Conservation (phyloP, 768 basidiomycete species). For the Vararia minispora region DNA sequence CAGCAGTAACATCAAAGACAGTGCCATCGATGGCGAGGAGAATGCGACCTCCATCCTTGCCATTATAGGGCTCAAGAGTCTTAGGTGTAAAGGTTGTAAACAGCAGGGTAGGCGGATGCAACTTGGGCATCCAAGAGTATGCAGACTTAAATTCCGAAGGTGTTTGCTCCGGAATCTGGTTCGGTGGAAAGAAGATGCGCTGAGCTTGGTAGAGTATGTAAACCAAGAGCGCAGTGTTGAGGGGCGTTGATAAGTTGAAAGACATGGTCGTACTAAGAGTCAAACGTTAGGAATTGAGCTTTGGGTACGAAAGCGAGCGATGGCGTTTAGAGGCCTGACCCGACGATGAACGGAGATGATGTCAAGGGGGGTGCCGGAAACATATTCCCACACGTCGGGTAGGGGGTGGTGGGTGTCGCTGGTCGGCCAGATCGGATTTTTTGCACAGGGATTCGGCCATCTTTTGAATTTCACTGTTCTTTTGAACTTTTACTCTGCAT, state of each 20-base stretch:
- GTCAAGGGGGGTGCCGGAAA: too few relatives aligned
- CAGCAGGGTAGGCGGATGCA: slow-evolving; percentile 68
- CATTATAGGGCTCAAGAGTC: slow-evolving; percentile 57
- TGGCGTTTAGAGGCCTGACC: too few relatives aligned
- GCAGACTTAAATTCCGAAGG: slow-evolving; percentile 68
- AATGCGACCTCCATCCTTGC: slow-evolving; percentile 58
- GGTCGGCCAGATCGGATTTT: too few relatives aligned
- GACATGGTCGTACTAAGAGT: slow-evolving; percentile 22
- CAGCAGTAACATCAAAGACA: slow-evolving; percentile 90
- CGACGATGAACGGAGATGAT: too few relatives aligned
- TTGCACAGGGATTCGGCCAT: too few relatives aligned
- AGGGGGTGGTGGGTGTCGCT: too few relatives aligned
- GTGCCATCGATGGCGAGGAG: slow-evolving; percentile 76
- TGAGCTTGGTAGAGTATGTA: slow-evolving; percentile 74
- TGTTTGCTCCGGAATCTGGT: slow-evolving; percentile 33
- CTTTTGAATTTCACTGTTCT: too few relatives aligned
- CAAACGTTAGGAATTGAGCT: too few relatives aligned
- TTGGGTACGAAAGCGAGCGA: too few relatives aligned
- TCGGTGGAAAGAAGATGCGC: slow-evolving; percentile 63
- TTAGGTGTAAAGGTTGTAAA: slow-evolving; percentile 73
- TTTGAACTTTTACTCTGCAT: too few relatives aligned
- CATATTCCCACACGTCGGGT: too few relatives aligned
- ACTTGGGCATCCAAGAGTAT: slow-evolving; percentile 88
- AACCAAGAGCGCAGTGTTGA: slow-evolving; percentile 68
- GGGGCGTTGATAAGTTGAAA: slow-evolving; percentile 50